Conservation (phyloP, 2,329 filamentous ascomycete genomes). For the Furcasterigmium sp. region DNA sequence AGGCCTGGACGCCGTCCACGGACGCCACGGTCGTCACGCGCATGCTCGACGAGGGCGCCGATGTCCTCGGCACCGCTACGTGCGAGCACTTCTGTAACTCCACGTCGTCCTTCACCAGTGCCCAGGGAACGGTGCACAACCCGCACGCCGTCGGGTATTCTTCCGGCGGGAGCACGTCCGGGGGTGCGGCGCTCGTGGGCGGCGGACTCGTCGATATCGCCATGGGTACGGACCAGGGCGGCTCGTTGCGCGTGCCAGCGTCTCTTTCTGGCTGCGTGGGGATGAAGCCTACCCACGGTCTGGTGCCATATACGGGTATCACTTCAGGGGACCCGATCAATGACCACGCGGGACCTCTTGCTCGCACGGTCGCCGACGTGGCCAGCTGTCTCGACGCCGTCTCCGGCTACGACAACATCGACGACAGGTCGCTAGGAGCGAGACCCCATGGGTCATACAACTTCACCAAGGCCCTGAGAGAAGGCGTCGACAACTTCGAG, state of each 20-base stretch:
- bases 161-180: constrained; percentile 43
- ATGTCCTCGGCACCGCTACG: constrained; percentile 42
- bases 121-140: constrained; percentile 40
- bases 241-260: constrained; percentile 39
- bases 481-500: constrained; percentile 18
- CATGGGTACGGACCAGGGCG: constrained; percentile 43
- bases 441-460: constrained; percentile 20
- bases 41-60: constrained; percentile 42
- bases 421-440: constrained; percentile 34
- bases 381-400: constrained; percentile 38
- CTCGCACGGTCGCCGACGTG: constrained; percentile 31
- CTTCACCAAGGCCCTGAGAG: constrained; percentile 16
- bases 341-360: constrained; percentile 43
- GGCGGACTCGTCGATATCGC: constrained; percentile 36
- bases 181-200: constrained; percentile 39
- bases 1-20: constrained; percentile 42
- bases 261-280: constrained; percentile 31
- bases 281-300: constrained; percentile 45
- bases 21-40: constrained; percentile 50
- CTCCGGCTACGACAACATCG: constrained; percentile 41
- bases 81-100: constrained; percentile 51
- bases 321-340: constrained; percentile 42
- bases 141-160: constrained; percentile 38
- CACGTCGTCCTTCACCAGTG: constrained; percentile 39
- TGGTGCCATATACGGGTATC: constrained; percentile 46